Conservation (phyloP, 192 early-diverging fungal species). For the Backusella psychrophila region DNA sequence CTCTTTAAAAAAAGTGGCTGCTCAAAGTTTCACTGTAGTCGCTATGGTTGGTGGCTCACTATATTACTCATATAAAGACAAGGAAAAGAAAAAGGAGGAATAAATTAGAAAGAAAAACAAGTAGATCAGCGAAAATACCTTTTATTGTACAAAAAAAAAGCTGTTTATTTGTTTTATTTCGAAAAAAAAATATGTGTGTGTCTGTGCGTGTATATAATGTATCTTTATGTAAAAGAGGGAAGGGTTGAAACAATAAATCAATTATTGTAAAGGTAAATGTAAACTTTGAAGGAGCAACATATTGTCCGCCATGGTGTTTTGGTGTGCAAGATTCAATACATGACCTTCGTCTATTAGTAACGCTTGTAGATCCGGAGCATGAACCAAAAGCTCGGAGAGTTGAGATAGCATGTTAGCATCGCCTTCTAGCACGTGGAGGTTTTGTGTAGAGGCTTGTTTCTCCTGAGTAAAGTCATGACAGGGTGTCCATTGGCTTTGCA, state of each 20-base stretch:
- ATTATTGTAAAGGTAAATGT: slow-evolving; percentile 12
- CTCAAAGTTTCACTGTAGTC: slow-evolving; percentile 28
- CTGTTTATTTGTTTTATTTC: too few relatives aligned
- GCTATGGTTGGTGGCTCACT: slow-evolving; percentile 26
- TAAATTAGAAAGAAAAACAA: neutral
- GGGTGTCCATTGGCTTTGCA: slow-evolving; percentile 47
- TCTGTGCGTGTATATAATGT: too few relatives aligned
- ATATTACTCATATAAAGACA: slow-evolving; percentile 19
- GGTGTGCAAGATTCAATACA: neutral
- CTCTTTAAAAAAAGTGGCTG: slow-evolving; percentile 13
- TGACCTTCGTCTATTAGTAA: neutral
- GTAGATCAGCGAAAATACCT: too few relatives aligned
- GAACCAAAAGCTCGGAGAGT: slow-evolving; percentile 9
- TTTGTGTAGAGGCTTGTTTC: slow-evolving; percentile 52
- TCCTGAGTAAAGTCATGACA: slow-evolving; percentile 65
- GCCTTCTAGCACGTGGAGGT: slow-evolving; percentile 47
- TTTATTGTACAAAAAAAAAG: too few relatives aligned
- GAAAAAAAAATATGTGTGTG: too few relatives aligned
- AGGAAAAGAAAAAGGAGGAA: slow-evolving; percentile 7
- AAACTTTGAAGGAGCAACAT: slow-evolving; percentile 10
- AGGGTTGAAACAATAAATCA: neutral
- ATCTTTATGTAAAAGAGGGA: neutral
- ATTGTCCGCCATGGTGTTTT: neutral
- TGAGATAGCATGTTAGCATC: slow-evolving; percentile 3
- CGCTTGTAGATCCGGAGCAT: slow-evolving; percentile 3